Percentiles rank a stretch among this genome's conserved stretches.
Evolutionary conservation across 2,329 filamentous ascomycete species (phyloP).

Genomic region (Didymella arachidicola): DNA sequence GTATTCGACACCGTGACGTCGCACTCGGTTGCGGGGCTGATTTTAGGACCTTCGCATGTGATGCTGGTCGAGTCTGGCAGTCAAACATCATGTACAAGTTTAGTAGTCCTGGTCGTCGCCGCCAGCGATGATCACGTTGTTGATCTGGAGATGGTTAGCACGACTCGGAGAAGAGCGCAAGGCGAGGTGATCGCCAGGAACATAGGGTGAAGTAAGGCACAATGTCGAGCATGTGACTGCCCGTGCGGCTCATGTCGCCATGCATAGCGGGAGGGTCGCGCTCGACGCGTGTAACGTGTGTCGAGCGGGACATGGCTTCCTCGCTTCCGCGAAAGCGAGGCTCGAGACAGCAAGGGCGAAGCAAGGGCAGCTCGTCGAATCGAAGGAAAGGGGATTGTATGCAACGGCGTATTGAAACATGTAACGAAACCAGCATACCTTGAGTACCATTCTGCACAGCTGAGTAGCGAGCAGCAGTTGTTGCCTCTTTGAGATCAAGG

Average conservation of each 20-base stretch:
- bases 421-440: conserved; percentile 59
- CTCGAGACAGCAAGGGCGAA: conserved; percentile 21
- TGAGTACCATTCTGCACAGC: conserved; percentile 82
- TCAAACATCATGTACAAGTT: not conserved
- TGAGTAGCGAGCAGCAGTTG: conserved; percentile 96
- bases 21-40: conserved; percentile 5
- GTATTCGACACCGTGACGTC: not conserved
- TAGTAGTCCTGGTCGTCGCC: conserved; percentile 89
- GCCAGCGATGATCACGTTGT: conserved; percentile 93
- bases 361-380: conserved; percentile 17
- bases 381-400: conserved; percentile 19
- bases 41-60: not conserved
- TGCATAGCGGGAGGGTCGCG: conserved; percentile 22
- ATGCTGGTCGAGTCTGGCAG: not conserved
- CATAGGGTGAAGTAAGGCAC: conserved; percentile 5
- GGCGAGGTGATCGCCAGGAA: conserved; percentile 4
- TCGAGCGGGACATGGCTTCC: conserved; percentile 19
- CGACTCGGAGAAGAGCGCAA: conserved; percentile 14
- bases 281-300: conserved; percentile 32
- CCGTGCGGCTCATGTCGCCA: conserved; percentile 21
- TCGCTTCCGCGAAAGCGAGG: conserved; percentile 32
- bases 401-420: conserved; percentile 33
- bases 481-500: conserved; percentile 96
- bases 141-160: conserved; percentile 60
- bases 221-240: conserved; percentile 4